phyloP scores from a whole-genome alignment of 495 filamentous ascomycete genomes.

The Talaromyces wortmannii region DNA sequence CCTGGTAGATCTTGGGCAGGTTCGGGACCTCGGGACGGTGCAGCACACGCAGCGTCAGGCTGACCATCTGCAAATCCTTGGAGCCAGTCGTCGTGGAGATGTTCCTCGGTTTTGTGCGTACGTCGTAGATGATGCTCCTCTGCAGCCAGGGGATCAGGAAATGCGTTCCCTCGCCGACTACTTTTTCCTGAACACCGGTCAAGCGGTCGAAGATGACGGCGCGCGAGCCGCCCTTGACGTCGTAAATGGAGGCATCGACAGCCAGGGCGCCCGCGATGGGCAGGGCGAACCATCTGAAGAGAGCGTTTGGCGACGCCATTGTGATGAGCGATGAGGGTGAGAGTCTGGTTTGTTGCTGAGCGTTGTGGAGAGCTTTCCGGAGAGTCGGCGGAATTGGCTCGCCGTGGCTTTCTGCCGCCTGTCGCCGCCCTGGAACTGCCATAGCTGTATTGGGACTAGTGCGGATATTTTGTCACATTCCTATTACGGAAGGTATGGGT shows the following conservation, averaged over 20 bases:
- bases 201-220: slow-evolving; percentile 98
- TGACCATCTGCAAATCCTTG: slow-evolving; percentile 99
- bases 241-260: slow-evolving; percentile 78
- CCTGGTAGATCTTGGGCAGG: slow-evolving; percentile 98
- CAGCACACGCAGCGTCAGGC: slow-evolving; percentile 90
- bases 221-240: slow-evolving; percentile 87
- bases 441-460: neutral
- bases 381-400: neutral
- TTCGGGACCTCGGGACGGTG: slow-evolving; percentile 90
- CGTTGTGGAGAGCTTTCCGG: neutral
- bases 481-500: too few species aligned
- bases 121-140: slow-evolving; percentile 91
- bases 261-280: slow-evolving; percentile 58
- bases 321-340: slow-evolving; percentile 21
- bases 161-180: slow-evolving; percentile 94
- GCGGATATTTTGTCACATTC: neutral
- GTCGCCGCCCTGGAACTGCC: neutral
- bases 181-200: slow-evolving; percentile 84
- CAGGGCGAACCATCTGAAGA: slow-evolving; percentile 45
- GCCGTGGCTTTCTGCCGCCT: neutral
- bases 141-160: slow-evolving; percentile 97
- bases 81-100: slow-evolving; percentile 97
- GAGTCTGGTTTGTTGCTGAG: slow-evolving; percentile 12
- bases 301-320: slow-evolving; percentile 44
- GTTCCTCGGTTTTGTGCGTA: slow-evolving; percentile 92